Evolutionary conservation across 2,329 filamentous ascomycete genomes (phyloP), one percentile per base, ranked within the genome.

Genomic region (Fusarium sp.): DNA sequence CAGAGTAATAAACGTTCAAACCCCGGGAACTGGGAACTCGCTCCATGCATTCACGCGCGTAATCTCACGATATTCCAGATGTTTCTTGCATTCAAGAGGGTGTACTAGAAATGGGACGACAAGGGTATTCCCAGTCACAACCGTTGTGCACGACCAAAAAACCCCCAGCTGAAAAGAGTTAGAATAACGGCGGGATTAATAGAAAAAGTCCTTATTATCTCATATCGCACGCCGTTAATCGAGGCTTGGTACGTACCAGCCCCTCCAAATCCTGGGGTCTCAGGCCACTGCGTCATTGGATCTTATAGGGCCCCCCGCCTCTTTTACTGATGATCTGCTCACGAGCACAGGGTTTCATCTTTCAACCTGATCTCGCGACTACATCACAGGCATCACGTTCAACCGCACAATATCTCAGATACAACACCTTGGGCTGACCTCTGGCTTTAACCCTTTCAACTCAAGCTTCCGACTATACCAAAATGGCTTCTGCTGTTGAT

Each of bases 401-500:
- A 30, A 45, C 57, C 56, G 7, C 18, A 35, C 5, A 22, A 22
- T 12, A 51, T 35, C 20, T 48, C 35, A 44, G 26, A 60, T 50
- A 51, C 48, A 64, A 31, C 33, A 35, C 60, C 50, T 42, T 47
- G 54, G 33, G 66, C 65, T 58, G 45, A 53, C 65, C 54, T 66
- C 33, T 65, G 60, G 28, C 58, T 59, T 67, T 71, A 70, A 71
- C 65, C 55, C 67, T 71, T 68, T 51, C 69, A 39, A 67, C 53
- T 61, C 60, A 63, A 66, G 56, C 48, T 68, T 61, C 50, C 57
- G 36, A 50, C 61, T 42, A 70, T 67, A 67, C 71, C 78, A 81
- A 74, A 61, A 86, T 86, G 85, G 81, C 84, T 65, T 80, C 84
- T 45, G 74, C 78, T 65, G 78, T 85, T 45, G 79, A 83, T 42